A percentile compares a stretch with the other conserved stretches of the same genome.
phyloP scores from a whole-genome alignment of 495 filamentous ascomycete species.

The Penicillium antarcticum region DNA sequence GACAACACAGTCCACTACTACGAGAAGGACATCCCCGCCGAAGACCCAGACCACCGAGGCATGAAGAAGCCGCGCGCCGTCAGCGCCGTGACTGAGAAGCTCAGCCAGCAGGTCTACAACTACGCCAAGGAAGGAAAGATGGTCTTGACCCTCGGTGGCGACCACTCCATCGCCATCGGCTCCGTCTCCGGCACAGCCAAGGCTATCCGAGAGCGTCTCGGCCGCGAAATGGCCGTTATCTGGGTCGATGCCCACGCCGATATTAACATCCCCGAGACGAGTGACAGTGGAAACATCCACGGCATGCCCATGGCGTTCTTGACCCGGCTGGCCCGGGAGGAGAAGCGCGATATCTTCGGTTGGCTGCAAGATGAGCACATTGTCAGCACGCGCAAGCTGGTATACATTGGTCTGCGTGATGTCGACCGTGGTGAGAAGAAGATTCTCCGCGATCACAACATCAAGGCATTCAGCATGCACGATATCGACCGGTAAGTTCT shows the following conservation, averaged over 20 bases:
- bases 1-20: slow-evolving; percentile 84
- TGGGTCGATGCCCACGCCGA: slow-evolving; percentile 99
- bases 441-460: slow-evolving; percentile 79
- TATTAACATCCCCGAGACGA: slow-evolving; percentile 93
- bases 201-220: slow-evolving; percentile 78
- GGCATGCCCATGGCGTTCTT: slow-evolving; percentile 97
- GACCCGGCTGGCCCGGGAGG: slow-evolving; percentile 75
- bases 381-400: slow-evolving; percentile 77
- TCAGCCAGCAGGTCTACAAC: slow-evolving; percentile 81
- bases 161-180: slow-evolving; percentile 96
- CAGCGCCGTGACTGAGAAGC: slow-evolving; percentile 75
- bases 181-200: slow-evolving; percentile 80
- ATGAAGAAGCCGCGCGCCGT: slow-evolving; percentile 94
- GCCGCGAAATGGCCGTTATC: slow-evolving; percentile 84
- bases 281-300: slow-evolving; percentile 89
- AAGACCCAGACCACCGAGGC: slow-evolving; percentile 67
- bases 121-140: slow-evolving; percentile 83
- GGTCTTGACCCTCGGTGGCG: slow-evolving; percentile 90
- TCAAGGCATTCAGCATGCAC: slow-evolving; percentile 98
- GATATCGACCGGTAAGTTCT: slow-evolving; percentile 76
- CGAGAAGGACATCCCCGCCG: slow-evolving; percentile 65
- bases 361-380: slow-evolving; percentile 70
- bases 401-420: slow-evolving; percentile 95
- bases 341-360: slow-evolving; percentile 72
- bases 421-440: slow-evolving; percentile 90